phyloP scores from a whole-genome alignment of 139 green algal genomes.

The Picochlorum sp. region DNA sequence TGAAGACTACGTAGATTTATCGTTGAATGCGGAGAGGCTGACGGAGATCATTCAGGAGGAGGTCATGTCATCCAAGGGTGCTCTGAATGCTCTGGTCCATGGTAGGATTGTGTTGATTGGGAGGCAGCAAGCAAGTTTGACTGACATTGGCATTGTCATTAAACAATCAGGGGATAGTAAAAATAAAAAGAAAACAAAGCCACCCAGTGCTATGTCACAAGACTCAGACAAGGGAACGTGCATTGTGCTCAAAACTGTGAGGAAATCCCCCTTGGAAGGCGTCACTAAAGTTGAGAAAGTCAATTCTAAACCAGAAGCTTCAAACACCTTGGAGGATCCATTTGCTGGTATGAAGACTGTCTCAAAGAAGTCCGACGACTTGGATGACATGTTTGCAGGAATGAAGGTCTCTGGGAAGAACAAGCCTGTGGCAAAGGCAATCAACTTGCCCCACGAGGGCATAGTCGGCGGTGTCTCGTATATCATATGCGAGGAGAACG shows the following conservation, averaged over 20 bases:
- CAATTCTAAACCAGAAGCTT: background rate
- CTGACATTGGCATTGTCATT: slow-evolving; percentile 54
- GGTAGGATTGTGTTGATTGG: slow-evolving; percentile 53
- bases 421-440: background rate
- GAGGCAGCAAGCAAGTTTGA: slow-evolving; percentile 36
- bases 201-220: background rate
- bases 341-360: background rate
- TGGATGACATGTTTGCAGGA: slow-evolving; percentile 16
- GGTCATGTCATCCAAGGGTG: slow-evolving; percentile 37
- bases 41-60: slow-evolving; percentile 35
- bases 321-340: background rate
- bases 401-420: slow-evolving; percentile 9
- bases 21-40: slow-evolving; percentile 35
- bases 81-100: slow-evolving; percentile 39
- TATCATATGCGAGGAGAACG: slow-evolving; percentile 30
- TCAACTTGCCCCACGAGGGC: slow-evolving; percentile 55
- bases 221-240: background rate
- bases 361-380: background rate
- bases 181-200: background rate
- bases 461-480: slow-evolving; percentile 40
- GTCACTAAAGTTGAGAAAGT: background rate
- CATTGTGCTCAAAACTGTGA: slow-evolving; percentile 29
- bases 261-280: slow-evolving; percentile 21
- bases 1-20: slow-evolving; percentile 42
- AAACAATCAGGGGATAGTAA: background rate